Evolutionary conservation across 208 protist genomes (phyloP).

Genomic region (Trypanosoma avium): DNA sequence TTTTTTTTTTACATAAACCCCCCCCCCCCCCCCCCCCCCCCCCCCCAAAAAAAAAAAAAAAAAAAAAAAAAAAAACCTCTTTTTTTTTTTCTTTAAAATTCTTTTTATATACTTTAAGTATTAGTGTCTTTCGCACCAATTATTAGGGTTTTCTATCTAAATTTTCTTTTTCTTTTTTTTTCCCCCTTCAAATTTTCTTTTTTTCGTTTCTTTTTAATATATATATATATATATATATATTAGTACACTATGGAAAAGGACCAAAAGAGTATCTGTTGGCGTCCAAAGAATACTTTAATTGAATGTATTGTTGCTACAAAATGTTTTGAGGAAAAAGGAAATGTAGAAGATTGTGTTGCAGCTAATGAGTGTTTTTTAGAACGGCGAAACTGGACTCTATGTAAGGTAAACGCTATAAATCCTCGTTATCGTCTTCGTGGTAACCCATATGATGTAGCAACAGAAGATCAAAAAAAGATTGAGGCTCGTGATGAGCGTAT

Average conservation of each 20-base stretch:
- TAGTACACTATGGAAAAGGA: constrained; percentile 66
- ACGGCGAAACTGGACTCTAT: constrained; percentile 85
- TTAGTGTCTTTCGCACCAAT: too few relatives aligned
- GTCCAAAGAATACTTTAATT: constrained; percentile 85
- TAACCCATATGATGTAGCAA: constrained; percentile 87
- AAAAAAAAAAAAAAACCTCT: too few relatives aligned
- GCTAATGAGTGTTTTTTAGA: constrained; percentile 84
- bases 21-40: too few relatives aligned
- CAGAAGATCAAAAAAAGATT: constrained; percentile 87
- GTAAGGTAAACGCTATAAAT: constrained; percentile 90
- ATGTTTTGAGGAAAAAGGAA: constrained; percentile 83
- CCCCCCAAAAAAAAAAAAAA: too few relatives aligned
- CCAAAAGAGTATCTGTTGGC: constrained; percentile 83
- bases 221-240: constrained; percentile 6
- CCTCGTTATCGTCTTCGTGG: constrained; percentile 81
- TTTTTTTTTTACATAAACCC: too few relatives aligned
- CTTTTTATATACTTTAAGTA: too few relatives aligned
- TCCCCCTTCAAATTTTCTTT: background rate
- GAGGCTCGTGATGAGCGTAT: constrained; percentile 85
- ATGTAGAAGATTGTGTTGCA: constrained; percentile 76
- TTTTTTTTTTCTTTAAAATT: too few relatives aligned
- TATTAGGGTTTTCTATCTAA: too few relatives aligned
- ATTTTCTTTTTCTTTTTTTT: constrained; percentile 2
- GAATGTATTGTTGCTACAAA: constrained; percentile 84
- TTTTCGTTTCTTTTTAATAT: background rate